These are phyloP conservation scores for Sophora flavescens DNA, from an alignment of 306 rosid species.

Conservation along the genomic window DNA sequence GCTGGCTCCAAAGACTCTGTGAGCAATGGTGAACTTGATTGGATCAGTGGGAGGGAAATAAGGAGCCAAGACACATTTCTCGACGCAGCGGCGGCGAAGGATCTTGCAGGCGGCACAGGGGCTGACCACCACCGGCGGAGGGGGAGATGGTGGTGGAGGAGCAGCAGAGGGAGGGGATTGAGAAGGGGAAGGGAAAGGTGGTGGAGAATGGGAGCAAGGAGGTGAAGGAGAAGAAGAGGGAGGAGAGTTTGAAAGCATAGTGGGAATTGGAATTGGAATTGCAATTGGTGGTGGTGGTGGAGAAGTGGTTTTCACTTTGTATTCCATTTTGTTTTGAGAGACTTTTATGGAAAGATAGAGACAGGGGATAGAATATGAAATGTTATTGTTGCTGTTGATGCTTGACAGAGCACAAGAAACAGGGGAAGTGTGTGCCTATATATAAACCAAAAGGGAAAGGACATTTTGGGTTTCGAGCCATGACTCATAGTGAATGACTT, in stretches of 20 bases:
- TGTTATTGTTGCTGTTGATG: not conserved
- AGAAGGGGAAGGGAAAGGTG: slow-evolving; percentile 51
- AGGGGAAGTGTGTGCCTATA: not conserved
- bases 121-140: slow-evolving; percentile 63
- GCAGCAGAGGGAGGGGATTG: slow-evolving; percentile 48
- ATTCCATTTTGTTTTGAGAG: slow-evolving; percentile 49
- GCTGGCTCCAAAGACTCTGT: slow-evolving; percentile 96
- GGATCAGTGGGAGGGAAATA: slow-evolving; percentile 98
- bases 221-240: slow-evolving; percentile 59
- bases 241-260: slow-evolving; percentile 51
- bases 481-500: slow-evolving; percentile 39
- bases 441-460: slow-evolving; percentile 27
- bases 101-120: slow-evolving; percentile 99
- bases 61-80: slow-evolving; percentile 92
- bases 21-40: slow-evolving; percentile 95
- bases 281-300: slow-evolving; percentile 29
- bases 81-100: slow-evolving; percentile 91
- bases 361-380: slow-evolving; percentile 17
- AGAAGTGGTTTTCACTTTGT: slow-evolving; percentile 48
- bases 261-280: slow-evolving; percentile 55
- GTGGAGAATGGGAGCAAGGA: slow-evolving; percentile 40
- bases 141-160: slow-evolving; percentile 43
- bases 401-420: slow-evolving; percentile 4
- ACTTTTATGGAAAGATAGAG: slow-evolving; percentile 12
- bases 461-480: not conserved